Conservation (phyloP, 176 grass and related monocot genomes). For the Panicum miliaceum region DNA sequence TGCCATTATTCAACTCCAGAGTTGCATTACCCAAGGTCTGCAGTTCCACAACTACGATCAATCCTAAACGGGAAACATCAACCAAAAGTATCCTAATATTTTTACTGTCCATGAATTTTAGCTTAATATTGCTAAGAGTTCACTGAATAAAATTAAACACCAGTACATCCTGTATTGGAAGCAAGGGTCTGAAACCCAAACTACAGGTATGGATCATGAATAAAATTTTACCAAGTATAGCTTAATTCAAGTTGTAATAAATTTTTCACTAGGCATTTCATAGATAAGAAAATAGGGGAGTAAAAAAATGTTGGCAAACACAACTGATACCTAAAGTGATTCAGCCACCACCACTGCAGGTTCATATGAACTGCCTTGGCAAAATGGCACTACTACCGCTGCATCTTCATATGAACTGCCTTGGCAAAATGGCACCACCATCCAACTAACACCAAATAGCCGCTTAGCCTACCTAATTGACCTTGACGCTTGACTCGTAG, state of each 20-base stretch:
- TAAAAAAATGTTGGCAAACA: neutral
- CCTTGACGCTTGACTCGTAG: neutral
- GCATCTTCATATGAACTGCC: neutral
- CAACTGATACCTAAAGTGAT: neutral
- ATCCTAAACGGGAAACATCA: neutral
- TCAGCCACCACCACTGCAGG: neutral
- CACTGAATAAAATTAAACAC: neutral
- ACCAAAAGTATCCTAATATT: neutral
- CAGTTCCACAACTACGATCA: neutral
- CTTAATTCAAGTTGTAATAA: neutral
- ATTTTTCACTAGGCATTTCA: neutral
- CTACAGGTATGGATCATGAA: neutral
- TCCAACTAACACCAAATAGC: neutral
- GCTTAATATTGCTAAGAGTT: conserved; percentile 13
- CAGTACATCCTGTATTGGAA: neutral
- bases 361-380: neutral
- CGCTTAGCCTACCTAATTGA: neutral
- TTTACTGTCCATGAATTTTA: neutral
- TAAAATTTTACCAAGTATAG: neutral
- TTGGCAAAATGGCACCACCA: neutral
- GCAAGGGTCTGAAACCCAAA: neutral
- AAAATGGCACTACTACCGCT: neutral
- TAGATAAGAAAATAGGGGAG: neutral
- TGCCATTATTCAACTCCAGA: neutral
- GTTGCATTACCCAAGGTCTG: neutral